Percentiles rank a stretch among this genome's conserved stretches.
These are phyloP conservation scores for Furcasterigmium sp. DNA, from an alignment of 2,329 filamentous ascomycete genomes.

Conservation along the genomic window DNA sequence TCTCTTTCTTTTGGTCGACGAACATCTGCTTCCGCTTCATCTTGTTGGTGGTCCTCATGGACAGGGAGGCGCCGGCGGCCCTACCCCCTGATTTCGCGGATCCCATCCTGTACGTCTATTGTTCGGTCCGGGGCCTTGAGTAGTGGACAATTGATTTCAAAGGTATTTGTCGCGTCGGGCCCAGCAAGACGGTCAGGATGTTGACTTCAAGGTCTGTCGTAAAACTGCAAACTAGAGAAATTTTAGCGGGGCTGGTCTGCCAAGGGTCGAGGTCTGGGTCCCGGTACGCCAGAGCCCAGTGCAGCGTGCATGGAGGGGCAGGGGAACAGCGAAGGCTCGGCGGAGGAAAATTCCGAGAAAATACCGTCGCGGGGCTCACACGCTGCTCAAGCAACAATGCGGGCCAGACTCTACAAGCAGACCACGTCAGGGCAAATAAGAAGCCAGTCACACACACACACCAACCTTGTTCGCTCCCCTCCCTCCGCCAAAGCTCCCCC, in stretches of 20 bases:
- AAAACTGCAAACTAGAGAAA: conserved; percentile 7
- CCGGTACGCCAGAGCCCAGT: too few species aligned
- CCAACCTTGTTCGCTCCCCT: neutral
- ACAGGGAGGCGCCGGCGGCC: conserved; percentile 22
- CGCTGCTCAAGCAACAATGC: too few species aligned
- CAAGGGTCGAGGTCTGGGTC: too few species aligned
- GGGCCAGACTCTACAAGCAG: neutral
- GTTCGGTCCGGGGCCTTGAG: conserved; percentile 5
- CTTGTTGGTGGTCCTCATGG: conserved; percentile 64
- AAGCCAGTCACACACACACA: conserved; percentile 3
- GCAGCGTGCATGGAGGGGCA: too few species aligned
- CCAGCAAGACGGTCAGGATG: neutral
- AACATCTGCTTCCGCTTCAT: conserved; percentile 71
- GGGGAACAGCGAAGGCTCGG: neutral
- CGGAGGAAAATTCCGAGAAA: neutral
- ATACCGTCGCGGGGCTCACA: conserved; percentile 1
- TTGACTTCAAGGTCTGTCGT: neutral
- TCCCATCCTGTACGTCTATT: conserved; percentile 7
- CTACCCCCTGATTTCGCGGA: conserved; percentile 11
- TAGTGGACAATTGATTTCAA: neutral
- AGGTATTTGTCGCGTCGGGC: neutral
- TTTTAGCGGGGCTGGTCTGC: conserved; percentile 10
- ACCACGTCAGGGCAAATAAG: conserved; percentile 4
- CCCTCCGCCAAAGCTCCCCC: too few species aligned
- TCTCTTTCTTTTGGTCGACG: conserved; percentile 72